Base-by-base conservation (phyloP, 305 asterid genomes). In the Solanum hybrid region DNA sequence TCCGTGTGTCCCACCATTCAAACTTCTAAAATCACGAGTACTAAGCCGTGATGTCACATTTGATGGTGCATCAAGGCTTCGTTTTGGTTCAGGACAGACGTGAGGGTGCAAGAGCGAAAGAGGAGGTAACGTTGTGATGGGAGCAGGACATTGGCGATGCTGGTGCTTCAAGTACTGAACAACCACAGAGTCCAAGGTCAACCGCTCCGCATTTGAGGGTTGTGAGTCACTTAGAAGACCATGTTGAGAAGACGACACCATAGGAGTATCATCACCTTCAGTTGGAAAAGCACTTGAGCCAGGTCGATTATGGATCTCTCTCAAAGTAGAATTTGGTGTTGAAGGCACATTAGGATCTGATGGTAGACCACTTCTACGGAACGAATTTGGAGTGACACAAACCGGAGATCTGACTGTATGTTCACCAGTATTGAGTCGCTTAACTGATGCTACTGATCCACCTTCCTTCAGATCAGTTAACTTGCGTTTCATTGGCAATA, bases 101-200 rank as follows among this genome's bases (percentile, higher is more conserved):
- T 98, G 99, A 73, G 99, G 99, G 72, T 98, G 99, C 92, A 97
- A 90, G 86, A 98, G 99, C 15, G 99, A 98, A 32, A 98, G 96
- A 90, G 99, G 99, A 7, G 99, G 99, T 92, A 98, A 93, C 78
- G 99, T 98, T 76, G 99, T 98, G 91, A 98, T 98, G 7, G 99
- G 99, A 90, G 99, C 99, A 38, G 98, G 95, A 91, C 99, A 98
- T 88, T 98, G 99, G 71, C 99, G 99, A 92, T 98, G 99, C 89
- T 98, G 99, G 91, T 98, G 99, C 93, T 98, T 98, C 92, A 98
- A 94, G 92, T 93, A 97, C 92, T 98, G 99, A 94, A 98, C 95
- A 89, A 96, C 98, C 38, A 98, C 88, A 72, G 99, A 96, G 91
- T 98, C 99, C 93, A 98, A 91, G 34, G 97, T 95, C 87, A 95